Evolutionary conservation across 225 moss, liverwort and hornwort genomes (phyloP).

Genomic region (Marchantia paleacea): DNA sequence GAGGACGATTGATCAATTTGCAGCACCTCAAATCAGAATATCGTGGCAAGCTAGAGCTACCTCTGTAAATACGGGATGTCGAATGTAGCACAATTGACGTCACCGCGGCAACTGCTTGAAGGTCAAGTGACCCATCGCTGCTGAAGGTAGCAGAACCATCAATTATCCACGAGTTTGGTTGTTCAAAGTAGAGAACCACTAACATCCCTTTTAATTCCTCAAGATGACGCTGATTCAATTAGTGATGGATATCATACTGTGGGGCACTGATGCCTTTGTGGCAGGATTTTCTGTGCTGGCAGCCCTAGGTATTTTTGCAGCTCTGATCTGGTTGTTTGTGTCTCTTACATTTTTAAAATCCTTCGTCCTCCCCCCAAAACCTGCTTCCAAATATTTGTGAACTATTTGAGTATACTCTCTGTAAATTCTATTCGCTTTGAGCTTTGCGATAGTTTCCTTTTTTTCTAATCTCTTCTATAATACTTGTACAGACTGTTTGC

Average conservation of each 20-base stretch:
- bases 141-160: no score
- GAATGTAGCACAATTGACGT: no score
- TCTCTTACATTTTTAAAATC: conserved; percentile 6
- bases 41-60: no score
- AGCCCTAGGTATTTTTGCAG: conserved; percentile 5
- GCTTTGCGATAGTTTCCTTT: background rate
- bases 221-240: background rate
- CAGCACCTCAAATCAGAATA: no score
- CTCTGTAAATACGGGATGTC: no score
- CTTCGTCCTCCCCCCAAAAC: background rate
- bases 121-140: no score
- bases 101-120: no score
- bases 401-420: background rate
- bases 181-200: no score
- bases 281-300: conserved; percentile 8
- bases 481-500: background rate
- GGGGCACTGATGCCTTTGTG: background rate
- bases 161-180: no score
- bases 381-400: background rate
- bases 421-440: background rate
- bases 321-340: conserved; percentile 3
- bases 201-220: no score
- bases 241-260: background rate
- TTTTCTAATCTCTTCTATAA: background rate
- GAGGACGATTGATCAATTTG: no score